phyloP scores from a whole-genome alignment of 2,329 filamentous ascomycete species.

The Hymenoscyphus fraxineus region DNA sequence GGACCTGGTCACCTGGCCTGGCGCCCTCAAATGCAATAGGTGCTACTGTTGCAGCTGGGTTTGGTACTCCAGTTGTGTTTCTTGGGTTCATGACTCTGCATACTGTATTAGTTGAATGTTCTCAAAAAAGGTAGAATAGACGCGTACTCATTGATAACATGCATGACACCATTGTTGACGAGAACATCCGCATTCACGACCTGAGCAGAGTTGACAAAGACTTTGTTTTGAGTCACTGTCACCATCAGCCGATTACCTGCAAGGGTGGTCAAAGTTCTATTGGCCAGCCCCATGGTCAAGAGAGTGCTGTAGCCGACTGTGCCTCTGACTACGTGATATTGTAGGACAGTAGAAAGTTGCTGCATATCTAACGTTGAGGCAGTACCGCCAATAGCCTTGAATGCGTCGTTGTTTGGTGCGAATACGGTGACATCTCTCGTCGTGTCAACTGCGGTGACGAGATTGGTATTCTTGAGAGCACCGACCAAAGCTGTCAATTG shows the following conservation, averaged over 20 bases:
- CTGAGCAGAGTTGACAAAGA: conserved; percentile 39
- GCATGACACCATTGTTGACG: conserved; percentile 34
- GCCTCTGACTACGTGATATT: conserved; percentile 34
- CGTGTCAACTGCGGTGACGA: conserved; percentile 36
- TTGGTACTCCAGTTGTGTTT: conserved; percentile 17
- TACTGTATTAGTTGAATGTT: not conserved
- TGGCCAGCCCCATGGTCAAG: conserved; percentile 36
- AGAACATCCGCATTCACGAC: conserved; percentile 36
- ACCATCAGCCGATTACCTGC: conserved; percentile 30
- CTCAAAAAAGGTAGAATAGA: not conserved
- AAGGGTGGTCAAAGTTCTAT: conserved; percentile 32
- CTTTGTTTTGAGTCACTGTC: conserved; percentile 30
- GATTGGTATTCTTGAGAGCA: conserved; percentile 31
- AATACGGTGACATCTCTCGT: conserved; percentile 49
- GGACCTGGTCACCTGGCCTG: conserved; percentile 6
- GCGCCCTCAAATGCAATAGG: conserved; percentile 13
- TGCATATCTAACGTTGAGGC: conserved; percentile 22
- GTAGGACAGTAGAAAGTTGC: conserved; percentile 29
- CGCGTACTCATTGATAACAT: conserved; percentile 35
- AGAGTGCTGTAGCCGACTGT: conserved; percentile 29
- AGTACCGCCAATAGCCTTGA: conserved; percentile 33
- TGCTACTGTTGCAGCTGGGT: conserved; percentile 11
- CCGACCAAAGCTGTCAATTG: conserved; percentile 35
- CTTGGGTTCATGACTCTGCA: conserved; percentile 19
- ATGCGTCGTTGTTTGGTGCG: conserved; percentile 33